These are phyloP conservation scores for Plasmodium fragile DNA, from an alignment of 169 alveolate species.

Conservation along the genomic window DNA sequence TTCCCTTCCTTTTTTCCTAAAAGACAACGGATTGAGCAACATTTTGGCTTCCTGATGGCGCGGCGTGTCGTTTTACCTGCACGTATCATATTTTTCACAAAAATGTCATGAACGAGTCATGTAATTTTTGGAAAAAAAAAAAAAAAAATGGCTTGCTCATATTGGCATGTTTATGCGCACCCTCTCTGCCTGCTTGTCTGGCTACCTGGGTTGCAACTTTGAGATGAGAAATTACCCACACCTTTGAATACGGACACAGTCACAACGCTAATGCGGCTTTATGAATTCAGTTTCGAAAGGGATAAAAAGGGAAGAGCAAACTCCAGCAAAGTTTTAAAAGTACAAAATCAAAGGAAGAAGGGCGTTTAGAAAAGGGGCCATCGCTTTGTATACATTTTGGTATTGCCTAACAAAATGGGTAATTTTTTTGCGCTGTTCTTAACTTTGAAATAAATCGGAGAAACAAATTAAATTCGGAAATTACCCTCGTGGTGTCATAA, in stretches of 20 bases:
- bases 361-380: not conserved
- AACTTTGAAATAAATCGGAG: not conserved
- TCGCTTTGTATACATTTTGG: not conserved
- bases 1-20: not conserved
- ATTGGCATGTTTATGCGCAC: slow-evolving; percentile 1
- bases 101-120: slow-evolving; percentile 2
- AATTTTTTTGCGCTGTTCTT: not conserved
- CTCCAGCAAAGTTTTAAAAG: not conserved
- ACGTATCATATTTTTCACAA: not conserved
- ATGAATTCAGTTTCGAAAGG: not conserved
- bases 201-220: not conserved
- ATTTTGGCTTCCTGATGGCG: slow-evolving; percentile 1
- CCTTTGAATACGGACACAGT: not conserved
- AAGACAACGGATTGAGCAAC: not conserved
- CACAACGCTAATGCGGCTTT: not conserved
- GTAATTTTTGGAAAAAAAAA: not conserved
- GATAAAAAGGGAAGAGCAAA: not conserved
- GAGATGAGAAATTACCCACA: not conserved
- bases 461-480: not conserved
- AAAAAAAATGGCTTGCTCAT: not conserved
- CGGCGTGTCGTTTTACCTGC: not conserved
- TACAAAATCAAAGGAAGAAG: not conserved
- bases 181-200: not conserved
- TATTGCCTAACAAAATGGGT: not conserved
- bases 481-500: not conserved